Evolutionary conservation across 495 filamentous ascomycete genomes (phyloP), one percentile per base, ranked within the genome.

Genomic region (Talaromyces liani): DNA sequence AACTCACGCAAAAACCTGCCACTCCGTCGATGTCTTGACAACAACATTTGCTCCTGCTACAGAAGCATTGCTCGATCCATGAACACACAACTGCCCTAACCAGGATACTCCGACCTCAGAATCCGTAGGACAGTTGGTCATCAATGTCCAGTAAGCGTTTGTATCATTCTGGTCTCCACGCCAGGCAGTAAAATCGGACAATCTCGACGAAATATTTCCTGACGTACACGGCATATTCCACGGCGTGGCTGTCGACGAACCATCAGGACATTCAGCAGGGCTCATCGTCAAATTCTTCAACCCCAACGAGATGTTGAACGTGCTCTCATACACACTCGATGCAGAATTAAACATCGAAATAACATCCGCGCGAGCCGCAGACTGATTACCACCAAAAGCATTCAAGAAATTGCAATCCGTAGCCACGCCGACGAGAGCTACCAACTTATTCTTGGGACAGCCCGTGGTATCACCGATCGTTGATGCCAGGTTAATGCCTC

Each of bases 291-390:
- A 72, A 71, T 96, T 94, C 64, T 88, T 85, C 61, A 98, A 82
- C 49, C 92, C 94, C 25, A 98, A 84, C 0, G 91, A 90, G 67
- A 98, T 91, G 69, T 97, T 97, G 82, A 98, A 98, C 4, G 89
- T 88, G 61, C 80, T 84, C 75, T 98, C 95, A 68, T 90, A 98
- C 3, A 96, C 74, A 61, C 81, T 84, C 4, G 94, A 98, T 14
- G 94, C 94, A 18, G 85, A 80, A 77, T 96, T 97, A 65, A 98
- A 88, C 68, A 90, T 81, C 55, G 78, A 83, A 72, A 98, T 93
- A 58, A 98, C 79, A 72, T 93, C 95, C 18, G 60, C 41, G 34
- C 80, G 58, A 55, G 83, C 79, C 2, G 87, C 84, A 4, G 80
- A 74, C 18, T 85, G 81, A 20, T 83, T 80, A 14, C 78, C 81